Percentiles rank a stretch among this genome's conserved stretches.
Conservation (phyloP, 352 stramenopile species). For the Discostella stelligera region DNA sequence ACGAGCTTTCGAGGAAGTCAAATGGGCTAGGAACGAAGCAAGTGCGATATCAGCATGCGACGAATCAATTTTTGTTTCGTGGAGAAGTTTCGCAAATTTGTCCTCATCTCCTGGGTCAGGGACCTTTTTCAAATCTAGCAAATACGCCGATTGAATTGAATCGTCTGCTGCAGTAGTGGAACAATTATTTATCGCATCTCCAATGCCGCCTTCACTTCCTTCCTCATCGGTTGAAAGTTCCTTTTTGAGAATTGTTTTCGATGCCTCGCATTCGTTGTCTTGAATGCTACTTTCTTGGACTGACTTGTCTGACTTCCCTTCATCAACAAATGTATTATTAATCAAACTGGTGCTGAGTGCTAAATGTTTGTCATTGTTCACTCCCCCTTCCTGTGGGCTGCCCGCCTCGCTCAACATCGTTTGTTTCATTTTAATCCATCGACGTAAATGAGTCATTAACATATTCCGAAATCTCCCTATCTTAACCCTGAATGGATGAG, state of each 20-base stretch:
- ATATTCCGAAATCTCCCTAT: conserved; percentile 2
- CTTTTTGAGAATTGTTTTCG: background rate
- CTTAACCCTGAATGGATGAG: conserved; percentile 2
- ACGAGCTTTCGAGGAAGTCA: conserved; percentile 20
- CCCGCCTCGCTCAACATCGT: background rate
- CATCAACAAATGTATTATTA: background rate
- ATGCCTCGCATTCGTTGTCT: background rate
- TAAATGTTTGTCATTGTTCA: background rate
- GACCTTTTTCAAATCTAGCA: background rate
- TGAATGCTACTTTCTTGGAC: background rate
- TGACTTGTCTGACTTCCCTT: background rate
- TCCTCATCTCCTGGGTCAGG: conserved; percentile 7
- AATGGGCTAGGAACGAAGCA: conserved; percentile 38
- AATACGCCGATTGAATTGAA: background rate
- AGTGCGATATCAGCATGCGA: conserved; percentile 27
- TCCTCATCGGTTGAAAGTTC: conserved; percentile 1
- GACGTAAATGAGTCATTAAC: conserved; percentile 20
- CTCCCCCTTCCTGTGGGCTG: conserved; percentile 1
- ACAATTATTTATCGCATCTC: background rate
- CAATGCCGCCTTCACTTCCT: conserved; percentile 3
- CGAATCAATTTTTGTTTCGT: conserved; percentile 35
- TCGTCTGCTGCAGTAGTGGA: conserved; percentile 3
- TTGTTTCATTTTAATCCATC: conserved; percentile 9
- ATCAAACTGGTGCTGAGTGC: background rate
- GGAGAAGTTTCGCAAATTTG: conserved; percentile 41